Conservation (phyloP, 2,329 filamentous ascomycete species). For the Epichloe gansuensis region DNA sequence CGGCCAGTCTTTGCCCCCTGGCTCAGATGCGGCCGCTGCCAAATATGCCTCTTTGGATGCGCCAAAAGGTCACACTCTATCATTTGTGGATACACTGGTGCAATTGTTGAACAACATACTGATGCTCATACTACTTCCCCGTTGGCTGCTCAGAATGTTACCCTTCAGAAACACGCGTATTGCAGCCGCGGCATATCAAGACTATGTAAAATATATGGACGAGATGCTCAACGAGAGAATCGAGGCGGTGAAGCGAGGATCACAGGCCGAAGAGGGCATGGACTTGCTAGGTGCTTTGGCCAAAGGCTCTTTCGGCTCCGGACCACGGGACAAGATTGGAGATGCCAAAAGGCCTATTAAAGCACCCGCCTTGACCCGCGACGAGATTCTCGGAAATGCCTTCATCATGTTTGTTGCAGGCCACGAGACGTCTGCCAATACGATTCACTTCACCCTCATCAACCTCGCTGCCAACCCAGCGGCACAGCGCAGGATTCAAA, state of each 20-base stretch:
- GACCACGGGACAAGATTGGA: constrained; percentile 24
- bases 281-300: constrained; percentile 38
- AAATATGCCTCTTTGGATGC: constrained; percentile 36
- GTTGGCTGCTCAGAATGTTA: constrained; percentile 38
- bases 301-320: constrained; percentile 1
- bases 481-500: constrained; percentile 53
- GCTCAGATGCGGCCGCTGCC: constrained; percentile 29
- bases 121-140: constrained; percentile 45
- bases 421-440: constrained; percentile 70
- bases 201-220: constrained; percentile 58
- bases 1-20: constrained; percentile 38
- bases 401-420: constrained; percentile 59
- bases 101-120: constrained; percentile 51
- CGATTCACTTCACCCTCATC: constrained; percentile 57
- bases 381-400: constrained; percentile 61
- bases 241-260: constrained; percentile 24
- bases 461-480: constrained; percentile 52
- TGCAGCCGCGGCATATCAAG: constrained; percentile 41
- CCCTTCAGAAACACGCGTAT: constrained; percentile 38
- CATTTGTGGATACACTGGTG: constrained; percentile 50
- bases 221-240: constrained; percentile 53
- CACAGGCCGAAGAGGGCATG: constrained; percentile 31
- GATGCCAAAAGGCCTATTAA: constrained; percentile 11
- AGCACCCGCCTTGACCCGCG: constrained; percentile 35
- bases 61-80: constrained; percentile 45